Evolutionary conservation across 2,329 filamentous ascomycete species (phyloP).

Genomic region (Venturia nashicola): DNA sequence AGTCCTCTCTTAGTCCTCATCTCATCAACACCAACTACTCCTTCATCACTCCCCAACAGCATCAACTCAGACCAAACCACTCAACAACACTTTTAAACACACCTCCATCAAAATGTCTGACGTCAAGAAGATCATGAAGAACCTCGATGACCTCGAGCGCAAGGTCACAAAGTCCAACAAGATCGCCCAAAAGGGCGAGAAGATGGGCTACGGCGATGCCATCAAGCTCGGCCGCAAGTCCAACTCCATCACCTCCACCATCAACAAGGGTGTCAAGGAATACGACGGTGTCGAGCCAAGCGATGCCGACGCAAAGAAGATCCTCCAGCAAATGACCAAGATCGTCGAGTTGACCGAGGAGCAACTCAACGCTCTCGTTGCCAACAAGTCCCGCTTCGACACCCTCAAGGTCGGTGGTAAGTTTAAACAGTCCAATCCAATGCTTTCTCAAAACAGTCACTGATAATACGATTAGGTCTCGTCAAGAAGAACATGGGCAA

Average conservation of each 20-base stretch:
- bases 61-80: not conserved
- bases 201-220: slow-evolving; percentile 15
- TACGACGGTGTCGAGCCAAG: slow-evolving; percentile 16
- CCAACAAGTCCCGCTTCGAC: slow-evolving; percentile 13
- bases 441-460: not conserved
- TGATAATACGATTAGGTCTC: slow-evolving; percentile 8
- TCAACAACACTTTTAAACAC: not conserved
- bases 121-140: slow-evolving; percentile 14
- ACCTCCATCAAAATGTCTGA: slow-evolving; percentile 8
- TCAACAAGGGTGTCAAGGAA: slow-evolving; percentile 17
- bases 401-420: slow-evolving; percentile 12
- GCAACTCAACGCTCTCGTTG: slow-evolving; percentile 15
- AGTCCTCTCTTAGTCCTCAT: not conserved
- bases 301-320: slow-evolving; percentile 14
- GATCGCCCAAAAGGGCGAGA: slow-evolving; percentile 17
- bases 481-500: slow-evolving; percentile 16
- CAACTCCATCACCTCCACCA: slow-evolving; percentile 17
- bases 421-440: not conserved
- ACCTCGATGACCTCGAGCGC: slow-evolving; percentile 17
- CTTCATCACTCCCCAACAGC: not conserved
- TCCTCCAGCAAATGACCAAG: slow-evolving; percentile 15
- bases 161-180: slow-evolving; percentile 17
- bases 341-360: slow-evolving; percentile 17
- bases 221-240: slow-evolving; percentile 19
- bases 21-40: not conserved